Evolutionary conservation across 176 grass and related monocot genomes (phyloP).

Genomic region (Ananas comosus): DNA sequence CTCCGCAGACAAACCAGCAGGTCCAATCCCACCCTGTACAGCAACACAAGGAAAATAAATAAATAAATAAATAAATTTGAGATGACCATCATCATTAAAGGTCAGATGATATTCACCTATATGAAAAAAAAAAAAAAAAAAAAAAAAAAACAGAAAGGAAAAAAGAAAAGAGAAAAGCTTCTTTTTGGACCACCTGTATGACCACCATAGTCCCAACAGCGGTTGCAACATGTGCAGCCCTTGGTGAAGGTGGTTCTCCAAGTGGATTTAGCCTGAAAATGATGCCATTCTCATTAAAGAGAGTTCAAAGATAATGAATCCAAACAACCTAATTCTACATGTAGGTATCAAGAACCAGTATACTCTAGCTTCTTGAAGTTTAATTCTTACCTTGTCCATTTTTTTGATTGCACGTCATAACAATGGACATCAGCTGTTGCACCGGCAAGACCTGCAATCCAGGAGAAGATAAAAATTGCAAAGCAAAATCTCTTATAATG

Average conservation of each 20-base stretch:
- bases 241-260: slow-evolving; percentile 94
- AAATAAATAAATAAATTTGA: not conserved
- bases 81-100: slow-evolving; percentile 7
- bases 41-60: slow-evolving; percentile 8
- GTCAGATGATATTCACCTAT: not conserved
- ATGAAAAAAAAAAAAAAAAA: slow-evolving; percentile 1
- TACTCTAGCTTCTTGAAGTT: slow-evolving; percentile 4
- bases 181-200: slow-evolving; percentile 61
- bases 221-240: slow-evolving; percentile 93
- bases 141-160: slow-evolving; percentile 13
- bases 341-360: not conserved
- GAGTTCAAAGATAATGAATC: not conserved
- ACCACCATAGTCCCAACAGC: slow-evolving; percentile 99
- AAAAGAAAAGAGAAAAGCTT: not conserved
- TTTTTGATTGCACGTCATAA: slow-evolving; percentile 83
- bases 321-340: not conserved
- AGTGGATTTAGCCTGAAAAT: slow-evolving; percentile 75
- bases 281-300: slow-evolving; percentile 5
- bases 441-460: slow-evolving; percentile 76
- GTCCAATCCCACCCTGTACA: slow-evolving; percentile 89
- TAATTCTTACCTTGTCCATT: slow-evolving; percentile 70
- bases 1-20: slow-evolving; percentile 91
- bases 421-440: slow-evolving; percentile 88
- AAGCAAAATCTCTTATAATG: not conserved
- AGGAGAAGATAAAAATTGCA: slow-evolving; percentile 14